Conservation (phyloP, 345 rosid genomes). For the Syzygium oleosum region DNA sequence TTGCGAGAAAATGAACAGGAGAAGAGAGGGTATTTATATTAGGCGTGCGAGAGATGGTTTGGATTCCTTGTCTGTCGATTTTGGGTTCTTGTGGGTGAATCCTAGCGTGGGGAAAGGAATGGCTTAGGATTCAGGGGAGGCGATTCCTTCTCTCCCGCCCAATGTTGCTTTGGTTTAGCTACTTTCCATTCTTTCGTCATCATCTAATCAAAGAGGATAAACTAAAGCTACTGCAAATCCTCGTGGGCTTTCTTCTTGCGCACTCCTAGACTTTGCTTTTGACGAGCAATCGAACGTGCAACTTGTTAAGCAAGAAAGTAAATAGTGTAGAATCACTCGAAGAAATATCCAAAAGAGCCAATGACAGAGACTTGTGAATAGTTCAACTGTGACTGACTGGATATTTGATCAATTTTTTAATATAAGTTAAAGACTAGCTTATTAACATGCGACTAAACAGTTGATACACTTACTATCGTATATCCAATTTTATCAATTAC, state of each 20-base stretch:
- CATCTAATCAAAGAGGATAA: neutral
- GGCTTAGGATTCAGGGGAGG: neutral
- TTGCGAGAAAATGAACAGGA: neutral
- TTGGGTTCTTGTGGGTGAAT: neutral
- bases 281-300: neutral
- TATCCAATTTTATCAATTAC: neutral
- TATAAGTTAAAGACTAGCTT: neutral
- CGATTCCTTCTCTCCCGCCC: neutral
- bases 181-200: neutral
- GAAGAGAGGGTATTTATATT: neutral
- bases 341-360: neutral
- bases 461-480: neutral
- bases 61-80: neutral
- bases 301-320: neutral
- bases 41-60: neutral
- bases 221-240: neutral
- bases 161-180: neutral
- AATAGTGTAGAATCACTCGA: neutral
- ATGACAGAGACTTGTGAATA: neutral
- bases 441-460: neutral
- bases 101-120: neutral
- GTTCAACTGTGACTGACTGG: neutral
- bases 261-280: neutral
- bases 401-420: neutral
- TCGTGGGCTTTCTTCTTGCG: neutral